Conservation (phyloP, 306 rosid species). For the Cucurbita moschata region DNA sequence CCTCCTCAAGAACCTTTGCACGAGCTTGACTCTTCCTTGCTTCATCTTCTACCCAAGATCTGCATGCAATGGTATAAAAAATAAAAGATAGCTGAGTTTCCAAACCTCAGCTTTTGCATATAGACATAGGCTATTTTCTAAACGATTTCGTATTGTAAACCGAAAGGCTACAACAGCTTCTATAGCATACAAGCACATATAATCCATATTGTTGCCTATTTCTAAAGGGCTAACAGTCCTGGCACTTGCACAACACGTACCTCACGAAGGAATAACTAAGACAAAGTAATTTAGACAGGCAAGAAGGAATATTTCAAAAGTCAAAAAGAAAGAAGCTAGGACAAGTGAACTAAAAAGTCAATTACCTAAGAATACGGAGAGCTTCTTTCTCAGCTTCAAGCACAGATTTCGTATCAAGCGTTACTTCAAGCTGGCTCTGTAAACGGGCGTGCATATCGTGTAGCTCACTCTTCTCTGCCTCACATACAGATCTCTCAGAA, state of each 20-base stretch:
- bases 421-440: conserved; percentile 41
- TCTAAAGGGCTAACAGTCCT: neutral
- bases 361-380: conserved; percentile 68
- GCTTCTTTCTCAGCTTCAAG: conserved; percentile 94
- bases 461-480: conserved; percentile 44
- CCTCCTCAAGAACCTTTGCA: conserved; percentile 83
- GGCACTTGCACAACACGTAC: neutral
- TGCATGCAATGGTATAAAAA: conserved; percentile 24
- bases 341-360: neutral
- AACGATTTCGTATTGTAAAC: neutral
- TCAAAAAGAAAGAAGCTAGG: neutral
- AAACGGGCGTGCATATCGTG: conserved; percentile 34
- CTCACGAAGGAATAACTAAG: neutral
- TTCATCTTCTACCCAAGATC: conserved; percentile 99
- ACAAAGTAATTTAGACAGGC: neutral
- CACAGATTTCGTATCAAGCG: conserved; percentile 54
- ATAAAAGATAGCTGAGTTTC: neutral
- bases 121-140: neutral
- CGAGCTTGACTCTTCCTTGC: conserved; percentile 75
- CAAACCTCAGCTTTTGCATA: neutral
- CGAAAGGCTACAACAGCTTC: neutral
- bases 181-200: neutral
- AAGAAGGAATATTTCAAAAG: neutral
- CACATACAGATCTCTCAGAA: conserved; percentile 35
- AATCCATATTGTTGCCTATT: neutral